Percentiles rank a stretch among this genome's conserved stretches.
Conservation (phyloP, 2,329 filamentous ascomycete genomes). For the Daldinia sp. region DNA sequence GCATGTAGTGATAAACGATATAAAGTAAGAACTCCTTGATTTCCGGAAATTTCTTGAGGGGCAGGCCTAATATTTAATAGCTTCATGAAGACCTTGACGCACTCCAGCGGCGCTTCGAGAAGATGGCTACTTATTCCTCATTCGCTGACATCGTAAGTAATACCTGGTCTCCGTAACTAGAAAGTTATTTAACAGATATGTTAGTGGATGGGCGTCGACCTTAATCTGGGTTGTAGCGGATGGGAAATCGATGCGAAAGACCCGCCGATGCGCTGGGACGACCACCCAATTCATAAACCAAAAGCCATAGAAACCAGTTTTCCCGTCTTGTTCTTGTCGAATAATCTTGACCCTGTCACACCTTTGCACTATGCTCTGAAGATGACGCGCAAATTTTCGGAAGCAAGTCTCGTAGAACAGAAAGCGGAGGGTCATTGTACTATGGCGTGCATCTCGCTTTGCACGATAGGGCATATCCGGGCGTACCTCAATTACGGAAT, state of each 20-base stretch:
- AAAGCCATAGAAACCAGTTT: slow-evolving; percentile 54
- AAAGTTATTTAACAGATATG: slow-evolving; percentile 29
- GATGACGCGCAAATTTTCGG: slow-evolving; percentile 50
- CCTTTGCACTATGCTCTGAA: slow-evolving; percentile 58
- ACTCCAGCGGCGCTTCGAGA: slow-evolving; percentile 43
- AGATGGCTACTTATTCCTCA: slow-evolving; percentile 44
- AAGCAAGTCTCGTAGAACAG: slow-evolving; percentile 51
- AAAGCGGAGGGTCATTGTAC: slow-evolving; percentile 49
- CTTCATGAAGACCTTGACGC: slow-evolving; percentile 45
- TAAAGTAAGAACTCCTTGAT: slow-evolving; percentile 24
- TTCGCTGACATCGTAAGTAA: slow-evolving; percentile 51
- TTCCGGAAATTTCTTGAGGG: not conserved
- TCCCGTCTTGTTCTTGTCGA: slow-evolving; percentile 65
- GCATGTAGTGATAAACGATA: slow-evolving; percentile 50
- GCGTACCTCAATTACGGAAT: slow-evolving; percentile 50
- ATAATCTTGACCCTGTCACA: slow-evolving; percentile 67
- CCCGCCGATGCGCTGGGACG: slow-evolving; percentile 46
- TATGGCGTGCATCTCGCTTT: slow-evolving; percentile 47
- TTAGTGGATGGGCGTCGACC: slow-evolving; percentile 45
- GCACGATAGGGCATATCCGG: slow-evolving; percentile 47
- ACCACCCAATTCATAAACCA: slow-evolving; percentile 43
- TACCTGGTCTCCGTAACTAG: slow-evolving; percentile 30
- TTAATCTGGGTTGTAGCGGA: slow-evolving; percentile 47
- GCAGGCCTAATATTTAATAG: slow-evolving; percentile 24
- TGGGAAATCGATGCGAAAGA: slow-evolving; percentile 48